Evolutionary conservation across 345 rosid species (phyloP), one percentile per base, ranked within the genome.

Genomic region (Citrus hindsii): DNA sequence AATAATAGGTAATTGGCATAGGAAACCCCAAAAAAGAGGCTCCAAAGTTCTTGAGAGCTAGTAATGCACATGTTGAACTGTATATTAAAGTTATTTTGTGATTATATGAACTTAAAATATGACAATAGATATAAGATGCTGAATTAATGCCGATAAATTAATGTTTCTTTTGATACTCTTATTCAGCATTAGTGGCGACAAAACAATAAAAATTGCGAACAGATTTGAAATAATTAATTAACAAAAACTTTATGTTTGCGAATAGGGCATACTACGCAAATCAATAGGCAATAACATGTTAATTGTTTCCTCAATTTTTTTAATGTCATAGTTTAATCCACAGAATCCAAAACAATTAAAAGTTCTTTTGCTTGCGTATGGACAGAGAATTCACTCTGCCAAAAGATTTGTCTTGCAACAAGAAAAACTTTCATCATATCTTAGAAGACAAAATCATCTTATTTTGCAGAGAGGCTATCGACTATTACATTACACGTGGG

Each of bases 381-480:
- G 28, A 21, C 42, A 19, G 63, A 19, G 63, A 30, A 71, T 75
- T 61, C 78, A 30, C 66, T 64, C 78, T 76, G 71, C n/a, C 25
- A 75, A 73, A 32, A 22, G 65, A 73, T 35, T 35, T 24, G 35
- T 37, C 24, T n/a, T 65, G 48, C 51, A 32, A 75, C 28, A 21
- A 30, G 22, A 37, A 7, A 27, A 28, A 13, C 46, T 65, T 76
- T 16, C 32, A 53, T 48, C 25, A n/a, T 22, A 33, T 62, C 48
- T 51, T 65, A 48, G 16, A 22, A 24, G 71, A 13, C 55, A 35
- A 25, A 73, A 10, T 32, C 10, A 22, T 30, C 63, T 22, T 25
- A 22, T 63, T 37, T 64, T 22, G 67, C 59, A 48, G 48, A 19
- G 30, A 42, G 22, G 66, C 58, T 27, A 25, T 74, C 4, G 28